Percentiles rank a stretch among this genome's conserved stretches.
These are phyloP conservation scores for Tolypocladium endophyticum DNA, from an alignment of 2,329 filamentous ascomycete species.

Conservation along the genomic window DNA sequence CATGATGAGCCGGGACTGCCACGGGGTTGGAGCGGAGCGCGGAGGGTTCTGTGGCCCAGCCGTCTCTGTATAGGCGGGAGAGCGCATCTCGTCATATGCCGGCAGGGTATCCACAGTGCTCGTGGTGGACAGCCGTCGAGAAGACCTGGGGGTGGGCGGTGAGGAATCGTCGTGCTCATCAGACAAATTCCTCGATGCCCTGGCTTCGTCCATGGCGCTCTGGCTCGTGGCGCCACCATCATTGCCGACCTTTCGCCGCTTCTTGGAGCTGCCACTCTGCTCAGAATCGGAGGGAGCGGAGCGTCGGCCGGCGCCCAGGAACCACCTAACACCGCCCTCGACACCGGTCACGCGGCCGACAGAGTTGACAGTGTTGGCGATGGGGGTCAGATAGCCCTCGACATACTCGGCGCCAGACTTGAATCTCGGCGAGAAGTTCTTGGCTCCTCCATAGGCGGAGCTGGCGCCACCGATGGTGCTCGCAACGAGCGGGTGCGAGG, in stretches of 20 bases:
- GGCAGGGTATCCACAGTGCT: conserved; percentile 68
- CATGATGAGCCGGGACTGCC: conserved; percentile 79
- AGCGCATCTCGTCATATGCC: conserved; percentile 70
- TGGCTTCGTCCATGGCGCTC: background rate
- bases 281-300: conserved; percentile 37
- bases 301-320: conserved; percentile 52
- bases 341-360: conserved; percentile 80
- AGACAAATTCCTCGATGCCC: conserved; percentile 1
- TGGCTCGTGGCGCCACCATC: conserved; percentile 19
- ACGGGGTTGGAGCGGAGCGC: conserved; percentile 29
- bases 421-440: conserved; percentile 82
- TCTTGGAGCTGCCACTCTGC: conserved; percentile 36
- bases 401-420: conserved; percentile 86
- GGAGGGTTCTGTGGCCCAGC: conserved; percentile 19
- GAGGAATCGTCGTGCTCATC: conserved; percentile 11
- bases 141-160: conserved; percentile 16
- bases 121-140: conserved; percentile 50
- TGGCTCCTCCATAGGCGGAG: conserved; percentile 76
- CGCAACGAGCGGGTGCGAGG: conserved; percentile 76
- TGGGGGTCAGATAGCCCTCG: conserved; percentile 75
- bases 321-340: conserved; percentile 78
- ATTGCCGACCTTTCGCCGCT: conserved; percentile 46
- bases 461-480: conserved; percentile 77
- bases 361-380: conserved; percentile 76
- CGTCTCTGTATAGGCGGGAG: conserved; percentile 63